phyloP scores from a whole-genome alignment of 164 flowering plant genomes.

The Litsea cubeba region DNA sequence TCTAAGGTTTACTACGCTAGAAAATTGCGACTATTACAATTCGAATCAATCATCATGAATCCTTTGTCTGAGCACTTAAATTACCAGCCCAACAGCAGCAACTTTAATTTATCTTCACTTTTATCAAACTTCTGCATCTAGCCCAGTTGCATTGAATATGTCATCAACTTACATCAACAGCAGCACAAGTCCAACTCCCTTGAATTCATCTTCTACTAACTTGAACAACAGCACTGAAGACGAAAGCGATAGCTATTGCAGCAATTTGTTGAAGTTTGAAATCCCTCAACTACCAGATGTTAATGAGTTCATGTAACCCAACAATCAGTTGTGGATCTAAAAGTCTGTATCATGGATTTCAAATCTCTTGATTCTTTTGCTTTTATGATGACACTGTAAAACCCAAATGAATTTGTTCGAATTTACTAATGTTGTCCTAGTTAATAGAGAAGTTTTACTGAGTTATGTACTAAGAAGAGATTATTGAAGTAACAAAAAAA shows the following conservation, averaged over 20 bases:
- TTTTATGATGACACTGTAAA: slow-evolving; percentile 8
- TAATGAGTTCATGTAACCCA: slow-evolving; percentile 39
- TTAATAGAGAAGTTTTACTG: neutral
- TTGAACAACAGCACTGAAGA: slow-evolving; percentile 40
- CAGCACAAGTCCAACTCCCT: slow-evolving; percentile 43
- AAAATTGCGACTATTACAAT: slow-evolving; percentile 11
- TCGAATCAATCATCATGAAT: slow-evolving; percentile 23
- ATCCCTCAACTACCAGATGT: slow-evolving; percentile 43
- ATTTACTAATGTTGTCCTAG: neutral
- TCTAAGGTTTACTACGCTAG: slow-evolving; percentile 17
- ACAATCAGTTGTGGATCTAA: neutral
- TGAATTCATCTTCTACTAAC: slow-evolving; percentile 46
- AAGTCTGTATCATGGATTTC: neutral
- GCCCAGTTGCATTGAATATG: slow-evolving; percentile 50
- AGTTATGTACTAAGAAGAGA: too few species aligned
- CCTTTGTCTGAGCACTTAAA: slow-evolving; percentile 21
- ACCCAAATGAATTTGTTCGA: slow-evolving; percentile 3
- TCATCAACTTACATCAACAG: slow-evolving; percentile 31
- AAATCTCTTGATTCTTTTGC: slow-evolving; percentile 1
- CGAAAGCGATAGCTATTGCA: slow-evolving; percentile 55
- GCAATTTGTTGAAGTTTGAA: slow-evolving; percentile 47
- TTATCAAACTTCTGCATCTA: slow-evolving; percentile 56
- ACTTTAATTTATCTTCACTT: slow-evolving; percentile 32
- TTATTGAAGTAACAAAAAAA: neutral
- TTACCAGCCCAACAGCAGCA: slow-evolving; percentile 22